Percentiles rank a stretch among this genome's conserved stretches.
These are phyloP conservation scores for Iodosphaeria phyllophila DNA, from an alignment of 2,329 filamentous ascomycete genomes.

Conservation along the genomic window DNA sequence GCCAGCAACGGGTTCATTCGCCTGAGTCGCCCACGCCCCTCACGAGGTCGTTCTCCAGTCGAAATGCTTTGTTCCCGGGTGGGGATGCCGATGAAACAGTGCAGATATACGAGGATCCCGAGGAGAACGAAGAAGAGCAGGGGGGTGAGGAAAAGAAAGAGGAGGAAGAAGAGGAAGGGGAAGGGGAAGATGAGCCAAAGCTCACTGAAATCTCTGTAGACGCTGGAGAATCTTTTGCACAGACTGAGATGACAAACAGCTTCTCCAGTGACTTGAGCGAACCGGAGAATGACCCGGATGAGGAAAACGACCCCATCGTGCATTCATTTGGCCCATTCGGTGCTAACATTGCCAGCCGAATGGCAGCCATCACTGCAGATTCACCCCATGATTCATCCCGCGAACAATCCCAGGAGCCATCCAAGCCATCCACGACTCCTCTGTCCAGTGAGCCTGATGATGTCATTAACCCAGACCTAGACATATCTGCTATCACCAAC, in stretches of 20 bases:
- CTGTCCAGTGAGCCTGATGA: slow-evolving; percentile 12
- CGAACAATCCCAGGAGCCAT: slow-evolving; percentile 6
- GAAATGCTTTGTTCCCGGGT: slow-evolving; percentile 23
- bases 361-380: slow-evolving; percentile 54
- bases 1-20: slow-evolving; percentile 42
- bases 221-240: slow-evolving; percentile 23
- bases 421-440: too few species aligned
- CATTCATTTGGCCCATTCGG: slow-evolving; percentile 87
- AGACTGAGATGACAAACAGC: slow-evolving; percentile 29
- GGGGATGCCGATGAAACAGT: slow-evolving; percentile 24
- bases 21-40: slow-evolving; percentile 50
- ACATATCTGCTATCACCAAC: slow-evolving; percentile 42
- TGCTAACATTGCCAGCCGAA: slow-evolving; percentile 62
- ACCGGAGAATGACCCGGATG: slow-evolving; percentile 51
- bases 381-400: slow-evolving; percentile 36
- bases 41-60: slow-evolving; percentile 20
- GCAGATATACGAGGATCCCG: slow-evolving; percentile 57
- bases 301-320: slow-evolving; percentile 87
- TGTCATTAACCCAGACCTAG: slow-evolving; percentile 12
- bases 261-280: slow-evolving; percentile 40
- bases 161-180: too few species aligned
- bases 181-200: slow-evolving; percentile 35
- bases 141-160: too few species aligned
- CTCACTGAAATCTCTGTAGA: slow-evolving; percentile 15
- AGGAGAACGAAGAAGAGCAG: too few species aligned